Conservation (phyloP, 2,329 filamentous ascomycete genomes). For the Fusarium odoratissimum region DNA sequence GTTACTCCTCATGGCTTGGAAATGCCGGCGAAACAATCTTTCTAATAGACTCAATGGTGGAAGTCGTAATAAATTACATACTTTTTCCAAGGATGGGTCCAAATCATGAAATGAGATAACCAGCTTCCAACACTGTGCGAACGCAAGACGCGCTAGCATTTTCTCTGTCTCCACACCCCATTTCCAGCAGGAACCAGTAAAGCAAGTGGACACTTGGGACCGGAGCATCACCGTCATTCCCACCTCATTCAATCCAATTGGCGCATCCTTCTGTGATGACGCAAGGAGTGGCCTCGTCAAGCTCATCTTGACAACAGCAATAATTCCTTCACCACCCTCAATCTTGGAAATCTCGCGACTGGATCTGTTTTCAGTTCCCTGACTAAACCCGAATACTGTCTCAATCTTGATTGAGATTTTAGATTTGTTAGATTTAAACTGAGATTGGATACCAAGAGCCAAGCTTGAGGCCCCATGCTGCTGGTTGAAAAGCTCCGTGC, state of each 20-base stretch:
- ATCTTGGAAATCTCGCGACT: slow-evolving; percentile 14
- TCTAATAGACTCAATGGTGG: background rate
- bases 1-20: background rate
- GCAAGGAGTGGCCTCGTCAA: slow-evolving; percentile 39
- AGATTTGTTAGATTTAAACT: background rate
- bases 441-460: slow-evolving; percentile 2
- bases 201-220: slow-evolving; percentile 17
- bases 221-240: slow-evolving; percentile 41
- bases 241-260: slow-evolving; percentile 34
- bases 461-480: slow-evolving; percentile 6
- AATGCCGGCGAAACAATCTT: slow-evolving; percentile 8
- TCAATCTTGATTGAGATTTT: slow-evolving; percentile 5
- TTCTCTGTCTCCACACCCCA: slow-evolving; percentile 34
- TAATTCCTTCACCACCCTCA: slow-evolving; percentile 28
- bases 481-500: slow-evolving; percentile 33
- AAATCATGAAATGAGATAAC: slow-evolving; percentile 19
- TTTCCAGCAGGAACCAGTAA: slow-evolving; percentile 28
- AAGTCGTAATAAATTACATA: slow-evolving; percentile 1
- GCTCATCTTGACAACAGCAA: slow-evolving; percentile 19
- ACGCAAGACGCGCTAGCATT: slow-evolving; percentile 12
- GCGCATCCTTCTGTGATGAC: slow-evolving; percentile 41
- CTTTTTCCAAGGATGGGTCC: background rate
- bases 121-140: slow-evolving; percentile 30
- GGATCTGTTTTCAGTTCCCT: slow-evolving; percentile 19
- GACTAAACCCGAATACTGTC: slow-evolving; percentile 23